A percentile compares a stretch with the other conserved stretches of the same genome.
These are phyloP conservation scores for Leucocoprinus sp. DNA, from an alignment of 768 basidiomycete genomes.

Conservation along the genomic window DNA sequence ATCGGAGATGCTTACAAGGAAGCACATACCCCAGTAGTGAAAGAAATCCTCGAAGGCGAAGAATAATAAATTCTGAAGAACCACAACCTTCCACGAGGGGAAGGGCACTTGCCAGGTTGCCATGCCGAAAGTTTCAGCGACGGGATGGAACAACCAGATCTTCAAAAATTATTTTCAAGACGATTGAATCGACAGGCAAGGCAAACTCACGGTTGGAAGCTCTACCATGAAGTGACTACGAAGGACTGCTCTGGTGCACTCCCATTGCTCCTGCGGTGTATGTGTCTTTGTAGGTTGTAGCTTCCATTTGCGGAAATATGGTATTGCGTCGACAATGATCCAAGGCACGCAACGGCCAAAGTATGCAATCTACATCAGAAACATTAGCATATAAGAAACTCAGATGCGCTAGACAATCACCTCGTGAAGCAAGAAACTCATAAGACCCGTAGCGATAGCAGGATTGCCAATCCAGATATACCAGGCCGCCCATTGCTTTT, in stretches of 20 bases:
- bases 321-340: conserved; percentile 91
- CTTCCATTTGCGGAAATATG: conserved; percentile 93
- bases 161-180: conserved; percentile 19
- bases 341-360: conserved; percentile 93
- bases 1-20: not conserved
- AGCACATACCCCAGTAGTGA: conserved; percentile 73
- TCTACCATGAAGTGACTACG: conserved; percentile 96
- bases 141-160: conserved; percentile 90
- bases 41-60: conserved; percentile 95
- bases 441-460: conserved; percentile 84
- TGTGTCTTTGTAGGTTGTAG: conserved; percentile 84
- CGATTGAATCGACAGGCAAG: not conserved
- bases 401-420: conserved; percentile 34
- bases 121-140: conserved; percentile 86
- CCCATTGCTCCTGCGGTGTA: conserved; percentile 80
- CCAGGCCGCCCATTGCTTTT: conserved; percentile 79
- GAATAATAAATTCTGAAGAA: conserved; percentile 76
- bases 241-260: conserved; percentile 90
- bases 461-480: conserved; percentile 86
- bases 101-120: conserved; percentile 90
- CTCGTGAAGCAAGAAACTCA: conserved; percentile 92
- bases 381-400: not conserved
- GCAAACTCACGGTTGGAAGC: conserved; percentile 66
- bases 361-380: conserved; percentile 79
- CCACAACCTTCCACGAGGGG: conserved; percentile 61